phyloP scores from a whole-genome alignment of 2,329 filamentous ascomycete species.

The Beauveria sp. region DNA sequence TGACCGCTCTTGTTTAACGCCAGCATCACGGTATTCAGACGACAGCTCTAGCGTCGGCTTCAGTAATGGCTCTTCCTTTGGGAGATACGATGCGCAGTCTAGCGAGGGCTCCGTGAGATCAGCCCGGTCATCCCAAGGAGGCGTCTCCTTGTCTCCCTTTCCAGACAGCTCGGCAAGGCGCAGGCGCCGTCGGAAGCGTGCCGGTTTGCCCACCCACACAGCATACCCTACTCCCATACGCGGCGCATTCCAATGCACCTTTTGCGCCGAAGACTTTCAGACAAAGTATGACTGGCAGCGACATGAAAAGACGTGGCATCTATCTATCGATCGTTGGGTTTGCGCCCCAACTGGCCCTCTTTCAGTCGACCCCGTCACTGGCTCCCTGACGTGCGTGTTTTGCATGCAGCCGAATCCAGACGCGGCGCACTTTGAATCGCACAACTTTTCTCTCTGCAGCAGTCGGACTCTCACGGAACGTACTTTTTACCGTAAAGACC shows the following conservation, averaged over 20 bases:
- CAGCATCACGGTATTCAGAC: conserved; percentile 2
- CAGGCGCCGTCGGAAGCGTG: conserved; percentile 1
- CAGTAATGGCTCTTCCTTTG: conserved; percentile 5
- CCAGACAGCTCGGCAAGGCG: background rate
- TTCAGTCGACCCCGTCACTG: conserved; percentile 50
- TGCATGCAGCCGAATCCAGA: conserved; percentile 48
- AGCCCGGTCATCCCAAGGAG: background rate
- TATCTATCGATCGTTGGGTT: conserved; percentile 59
- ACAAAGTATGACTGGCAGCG: conserved; percentile 64
- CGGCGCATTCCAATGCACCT: conserved; percentile 53
- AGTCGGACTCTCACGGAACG: conserved; percentile 55
- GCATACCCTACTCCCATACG: conserved; percentile 16
- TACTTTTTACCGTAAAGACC: conserved; percentile 60
- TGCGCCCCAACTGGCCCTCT: conserved; percentile 52
- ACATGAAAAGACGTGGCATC: conserved; percentile 60
- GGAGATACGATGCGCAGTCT: conserved; percentile 1
- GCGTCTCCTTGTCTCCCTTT: conserved; percentile 3
- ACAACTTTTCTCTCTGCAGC: conserved; percentile 57
- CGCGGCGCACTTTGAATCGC: conserved; percentile 46
- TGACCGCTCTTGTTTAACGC: background rate
- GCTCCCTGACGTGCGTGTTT: conserved; percentile 49
- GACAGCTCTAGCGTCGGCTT: conserved; percentile 7
- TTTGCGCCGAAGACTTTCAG: conserved; percentile 60
- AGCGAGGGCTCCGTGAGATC: background rate
- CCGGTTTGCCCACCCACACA: background rate